Evolutionary conservation across 2,329 filamentous ascomycete genomes (phyloP).

Genomic region (Epichloe festucae): DNA sequence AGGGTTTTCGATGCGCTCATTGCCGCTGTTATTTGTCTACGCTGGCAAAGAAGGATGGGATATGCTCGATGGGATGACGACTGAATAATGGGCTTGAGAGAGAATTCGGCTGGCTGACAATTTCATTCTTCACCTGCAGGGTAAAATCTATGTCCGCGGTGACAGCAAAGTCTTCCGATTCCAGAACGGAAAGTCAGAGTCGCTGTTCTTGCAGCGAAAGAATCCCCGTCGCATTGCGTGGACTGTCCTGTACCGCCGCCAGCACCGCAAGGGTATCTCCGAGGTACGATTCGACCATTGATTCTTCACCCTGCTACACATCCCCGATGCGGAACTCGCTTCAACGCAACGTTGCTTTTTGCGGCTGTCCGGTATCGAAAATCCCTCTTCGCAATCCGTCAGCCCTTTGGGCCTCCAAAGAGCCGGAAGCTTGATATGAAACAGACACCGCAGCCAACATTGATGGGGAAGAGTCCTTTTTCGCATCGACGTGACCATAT

Average conservation of each 20-base stretch:
- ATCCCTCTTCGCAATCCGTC: neutral
- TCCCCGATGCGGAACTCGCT: neutral
- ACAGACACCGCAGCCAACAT: neutral
- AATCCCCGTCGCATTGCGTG: slow-evolving; percentile 99
- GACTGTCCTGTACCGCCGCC: slow-evolving; percentile 95
- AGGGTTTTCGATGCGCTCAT: too few species aligned
- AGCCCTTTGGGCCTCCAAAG: neutral
- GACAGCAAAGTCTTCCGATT: slow-evolving; percentile 99
- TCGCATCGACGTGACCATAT: neutral
- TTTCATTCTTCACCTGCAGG: slow-evolving; percentile 40
- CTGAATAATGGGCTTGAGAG: neutral
- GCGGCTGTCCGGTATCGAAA: neutral
- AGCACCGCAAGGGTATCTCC: slow-evolving; percentile 99
- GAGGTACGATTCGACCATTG: slow-evolving; percentile 56
- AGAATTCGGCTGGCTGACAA: slow-evolving; percentile 12
- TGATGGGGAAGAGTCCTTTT: too few species aligned
- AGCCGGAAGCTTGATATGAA: neutral
- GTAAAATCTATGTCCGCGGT: slow-evolving; percentile 98
- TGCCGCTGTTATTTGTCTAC: neutral
- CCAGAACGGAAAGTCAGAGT: slow-evolving; percentile 99
- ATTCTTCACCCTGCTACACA: too few species aligned
- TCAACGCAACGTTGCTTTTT: neutral
- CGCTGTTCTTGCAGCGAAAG: slow-evolving; percentile 99
- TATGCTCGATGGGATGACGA: neutral
- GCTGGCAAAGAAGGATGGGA: neutral